phyloP scores from a whole-genome alignment of 371 early-diverging fungal species.

The Rhizopus microsporus region DNA sequence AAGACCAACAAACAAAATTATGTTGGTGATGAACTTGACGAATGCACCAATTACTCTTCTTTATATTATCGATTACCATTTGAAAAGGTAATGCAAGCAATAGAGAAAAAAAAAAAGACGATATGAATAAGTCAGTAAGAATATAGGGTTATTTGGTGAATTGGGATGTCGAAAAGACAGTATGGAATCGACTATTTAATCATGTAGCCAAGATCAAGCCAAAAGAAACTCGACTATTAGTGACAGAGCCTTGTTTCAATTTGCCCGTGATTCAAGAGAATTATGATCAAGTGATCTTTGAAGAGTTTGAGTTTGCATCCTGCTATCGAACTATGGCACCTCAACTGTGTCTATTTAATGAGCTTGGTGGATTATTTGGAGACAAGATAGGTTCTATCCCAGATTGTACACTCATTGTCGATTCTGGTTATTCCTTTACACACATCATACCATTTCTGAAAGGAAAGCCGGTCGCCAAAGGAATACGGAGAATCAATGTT shows the following conservation, averaged over 20 bases:
- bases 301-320: slow-evolving; percentile 76
- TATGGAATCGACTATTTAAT: slow-evolving; percentile 79
- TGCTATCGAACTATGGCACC: slow-evolving; percentile 63
- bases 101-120: not conserved
- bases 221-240: slow-evolving; percentile 58
- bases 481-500: slow-evolving; percentile 72
- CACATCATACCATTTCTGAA: slow-evolving; percentile 74
- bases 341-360: slow-evolving; percentile 52
- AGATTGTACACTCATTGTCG: slow-evolving; percentile 76
- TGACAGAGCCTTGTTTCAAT: slow-evolving; percentile 85
- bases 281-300: slow-evolving; percentile 85
- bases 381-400: slow-evolving; percentile 46
- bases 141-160: slow-evolving; percentile 69
- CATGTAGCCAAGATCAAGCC: slow-evolving; percentile 68
- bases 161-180: slow-evolving; percentile 76
- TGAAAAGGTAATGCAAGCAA: slow-evolving; percentile 58
- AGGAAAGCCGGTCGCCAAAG: slow-evolving; percentile 57
- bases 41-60: slow-evolving; percentile 73
- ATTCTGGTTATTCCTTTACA: slow-evolving; percentile 83
- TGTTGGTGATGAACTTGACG: slow-evolving; percentile 71
- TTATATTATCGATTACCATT: slow-evolving; percentile 77
- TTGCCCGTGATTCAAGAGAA: slow-evolving; percentile 67
- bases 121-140: not conserved
- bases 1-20: slow-evolving; percentile 59
- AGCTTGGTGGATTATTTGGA: slow-evolving; percentile 51